Evolutionary conservation across 2,329 filamentous ascomycete species (phyloP), one percentile per base, ranked within the genome.

Genomic region (Fonsecaea nubica): DNA sequence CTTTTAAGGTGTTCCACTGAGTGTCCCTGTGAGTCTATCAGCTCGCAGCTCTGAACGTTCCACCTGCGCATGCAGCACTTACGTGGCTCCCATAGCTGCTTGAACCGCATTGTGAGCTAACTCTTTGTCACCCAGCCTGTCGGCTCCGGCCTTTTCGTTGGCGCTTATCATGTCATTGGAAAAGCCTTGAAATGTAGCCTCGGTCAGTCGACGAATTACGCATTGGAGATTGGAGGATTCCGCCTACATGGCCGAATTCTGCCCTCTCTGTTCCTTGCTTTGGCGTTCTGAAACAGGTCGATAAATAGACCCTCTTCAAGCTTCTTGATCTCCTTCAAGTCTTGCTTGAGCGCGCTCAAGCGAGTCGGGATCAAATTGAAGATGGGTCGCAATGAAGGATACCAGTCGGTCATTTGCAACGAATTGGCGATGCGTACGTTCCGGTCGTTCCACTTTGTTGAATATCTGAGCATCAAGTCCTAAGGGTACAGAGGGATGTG

Each of bases 341-440:
- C n/a, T 15, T 25, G n/a, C 15, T 50, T 50, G 8, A 50, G n/a
- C 7, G 4, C 8, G 45, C 21, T 50, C 8, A 50, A 13, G 8
- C 45, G 45, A 7, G n/a, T 18, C n/a, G 45, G 45, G n/a, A 50
- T 25, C n/a, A 7, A 3, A 18, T 25, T 8, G 45, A 50, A 13
- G 45, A 50, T 6, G 10, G 45, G 45, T 50, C 45, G 45, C 8
- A 50, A n/a, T 8, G 21, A 18, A 1, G 45, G 45, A 18, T 25
- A 50, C 45, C 45, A 50, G 45, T 50, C 45, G 15, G 45, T 25
- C 45, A 50, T 25, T 50, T 50, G 45, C 8, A 50, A 38, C 35
- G 45, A 18, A n/a, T 18, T 18, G 45, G n/a, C 21, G n/a, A 18
- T 50, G 45, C 7, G n/a, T 2, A 18, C 45, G 15, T 18, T 25